These are phyloP conservation scores for Durusdinium trenchii DNA, from an alignment of 73 alveolate species.

Conservation along the genomic window DNA sequence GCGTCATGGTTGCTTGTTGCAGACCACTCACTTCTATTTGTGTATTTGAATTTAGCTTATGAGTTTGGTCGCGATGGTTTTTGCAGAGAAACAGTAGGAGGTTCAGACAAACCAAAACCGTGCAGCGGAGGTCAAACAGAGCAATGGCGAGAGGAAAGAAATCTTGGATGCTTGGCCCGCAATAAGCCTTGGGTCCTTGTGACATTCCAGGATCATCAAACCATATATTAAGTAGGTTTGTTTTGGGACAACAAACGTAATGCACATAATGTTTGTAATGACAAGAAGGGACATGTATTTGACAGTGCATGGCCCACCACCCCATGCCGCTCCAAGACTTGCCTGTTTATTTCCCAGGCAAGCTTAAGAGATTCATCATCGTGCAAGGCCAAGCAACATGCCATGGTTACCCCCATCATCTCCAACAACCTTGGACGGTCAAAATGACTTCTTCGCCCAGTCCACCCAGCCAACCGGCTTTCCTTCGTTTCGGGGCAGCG, in stretches of 20 bases:
- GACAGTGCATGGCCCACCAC: background rate
- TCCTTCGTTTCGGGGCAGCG: background rate
- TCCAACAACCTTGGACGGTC: background rate
- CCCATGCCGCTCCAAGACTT: too few relatives aligned
- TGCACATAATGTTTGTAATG: too few relatives aligned
- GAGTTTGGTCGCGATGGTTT: background rate
- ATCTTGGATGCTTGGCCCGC: conserved; percentile 62
- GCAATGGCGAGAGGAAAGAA: conserved; percentile 38
- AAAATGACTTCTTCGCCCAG: background rate
- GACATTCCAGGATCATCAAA: background rate
- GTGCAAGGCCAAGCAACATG: background rate
- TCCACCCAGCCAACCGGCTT: background rate
- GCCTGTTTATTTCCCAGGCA: too few relatives aligned
- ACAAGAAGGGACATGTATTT: too few relatives aligned
- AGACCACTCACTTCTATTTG: background rate
- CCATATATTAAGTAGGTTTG: too few relatives aligned
- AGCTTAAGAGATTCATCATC: too few relatives aligned
- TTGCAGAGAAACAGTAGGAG: background rate
- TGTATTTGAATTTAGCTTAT: too few relatives aligned
- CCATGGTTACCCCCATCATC: background rate
- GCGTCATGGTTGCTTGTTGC: too few relatives aligned
- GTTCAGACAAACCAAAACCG: background rate
- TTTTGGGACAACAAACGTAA: too few relatives aligned
- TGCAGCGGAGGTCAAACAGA: background rate
- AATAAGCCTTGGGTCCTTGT: background rate